phyloP scores from a whole-genome alignment of 2,329 filamentous ascomycete species.

The Colletotrichum sp. region DNA sequence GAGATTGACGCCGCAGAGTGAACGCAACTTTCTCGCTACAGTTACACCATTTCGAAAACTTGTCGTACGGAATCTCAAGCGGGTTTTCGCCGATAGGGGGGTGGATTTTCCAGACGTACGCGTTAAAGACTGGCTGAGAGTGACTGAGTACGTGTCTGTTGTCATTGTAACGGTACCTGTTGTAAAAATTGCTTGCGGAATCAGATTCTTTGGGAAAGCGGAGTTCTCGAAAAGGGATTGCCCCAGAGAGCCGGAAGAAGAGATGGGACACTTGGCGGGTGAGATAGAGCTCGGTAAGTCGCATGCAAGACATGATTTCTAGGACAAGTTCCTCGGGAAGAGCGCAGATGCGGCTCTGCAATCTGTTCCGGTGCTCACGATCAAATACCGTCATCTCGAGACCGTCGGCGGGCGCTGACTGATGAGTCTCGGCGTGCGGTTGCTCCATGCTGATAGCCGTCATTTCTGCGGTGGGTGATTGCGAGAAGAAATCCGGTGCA shows the following conservation, averaged over 20 bases:
- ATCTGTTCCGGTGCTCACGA: neutral
- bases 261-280: neutral
- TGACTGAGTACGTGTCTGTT: neutral
- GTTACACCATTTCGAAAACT: neutral
- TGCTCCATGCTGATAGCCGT: neutral
- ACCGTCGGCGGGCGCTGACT: accelerated
- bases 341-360: neutral
- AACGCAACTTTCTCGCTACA: neutral
- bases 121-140: no score
- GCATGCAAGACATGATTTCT: neutral
- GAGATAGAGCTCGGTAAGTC: neutral
- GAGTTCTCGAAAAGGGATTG: neutral
- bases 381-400: neutral
- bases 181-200: accelerated
- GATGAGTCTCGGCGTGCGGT: neutral
- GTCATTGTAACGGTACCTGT: neutral
- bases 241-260: neutral
- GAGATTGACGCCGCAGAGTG: neutral
- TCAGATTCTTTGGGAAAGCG: neutral
- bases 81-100: neutral
- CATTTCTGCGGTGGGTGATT: neutral
- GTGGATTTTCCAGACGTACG: no score
- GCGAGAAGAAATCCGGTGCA: neutral
- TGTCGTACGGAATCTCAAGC: accelerated
- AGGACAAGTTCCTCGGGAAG: neutral